Conservation (phyloP, 1,284 basidiomycete species). For the Pseudozyma sp. region DNA sequence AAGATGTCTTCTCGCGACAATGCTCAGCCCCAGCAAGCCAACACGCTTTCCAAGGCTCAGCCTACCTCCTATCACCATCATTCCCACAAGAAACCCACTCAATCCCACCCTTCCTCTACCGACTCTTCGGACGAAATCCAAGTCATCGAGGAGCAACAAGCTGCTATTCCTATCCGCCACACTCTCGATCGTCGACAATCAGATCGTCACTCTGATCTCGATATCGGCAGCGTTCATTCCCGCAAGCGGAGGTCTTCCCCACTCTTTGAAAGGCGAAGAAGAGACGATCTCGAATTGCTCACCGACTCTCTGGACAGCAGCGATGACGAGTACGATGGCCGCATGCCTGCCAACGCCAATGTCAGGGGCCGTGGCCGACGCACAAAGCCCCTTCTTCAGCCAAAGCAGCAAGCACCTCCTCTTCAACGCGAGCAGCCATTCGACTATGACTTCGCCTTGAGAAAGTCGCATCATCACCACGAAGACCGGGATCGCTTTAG, state of each 20-base stretch:
- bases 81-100: not conserved
- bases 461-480: not conserved
- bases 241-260: conserved; percentile 20
- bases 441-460: not conserved
- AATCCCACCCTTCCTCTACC: not conserved
- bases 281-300: conserved; percentile 33
- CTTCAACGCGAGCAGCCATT: conserved; percentile 9
- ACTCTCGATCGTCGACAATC: conserved; percentile 7
- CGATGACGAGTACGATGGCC: conserved; percentile 11
- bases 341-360: not conserved
- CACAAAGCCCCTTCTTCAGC: conserved; percentile 22
- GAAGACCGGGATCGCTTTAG: conserved; percentile 1
- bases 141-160: conserved; percentile 31
- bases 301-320: conserved; percentile 25
- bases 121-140: conserved; percentile 38
- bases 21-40: not conserved
- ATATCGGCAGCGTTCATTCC: conserved; percentile 33
- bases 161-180: conserved; percentile 34
- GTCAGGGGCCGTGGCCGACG: conserved; percentile 26
- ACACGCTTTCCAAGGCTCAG: not conserved
- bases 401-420: conserved; percentile 7
- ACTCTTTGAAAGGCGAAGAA: conserved; percentile 23
- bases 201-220: conserved; percentile 33
- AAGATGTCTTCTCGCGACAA: not conserved
- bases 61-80: not conserved